Percentiles rank a stretch among this genome's conserved stretches.
phyloP scores from a whole-genome alignment of 148 eudicot species.

The Selenicereus undatus region DNA sequence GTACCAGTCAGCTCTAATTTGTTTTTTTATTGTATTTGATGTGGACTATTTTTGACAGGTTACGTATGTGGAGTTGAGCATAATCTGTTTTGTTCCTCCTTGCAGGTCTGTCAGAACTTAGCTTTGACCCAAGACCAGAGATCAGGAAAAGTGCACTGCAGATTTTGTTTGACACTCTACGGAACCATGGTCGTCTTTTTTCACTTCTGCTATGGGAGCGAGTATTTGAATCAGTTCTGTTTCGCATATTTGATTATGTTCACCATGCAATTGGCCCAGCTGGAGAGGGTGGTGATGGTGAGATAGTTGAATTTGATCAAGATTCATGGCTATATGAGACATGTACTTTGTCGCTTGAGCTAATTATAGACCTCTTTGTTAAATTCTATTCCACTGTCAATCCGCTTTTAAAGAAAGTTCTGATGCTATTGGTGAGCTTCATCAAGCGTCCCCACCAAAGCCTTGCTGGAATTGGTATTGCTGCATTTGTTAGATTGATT shows the following conservation, averaged over 20 bases:
- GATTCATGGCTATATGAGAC: slow-evolving; percentile 99
- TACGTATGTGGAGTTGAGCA: background rate
- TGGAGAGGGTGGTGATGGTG: slow-evolving; percentile 42
- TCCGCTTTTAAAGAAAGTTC: slow-evolving; percentile 82
- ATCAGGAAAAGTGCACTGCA: slow-evolving; percentile 89
- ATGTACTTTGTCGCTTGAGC: slow-evolving; percentile 87
- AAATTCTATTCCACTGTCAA: slow-evolving; percentile 85
- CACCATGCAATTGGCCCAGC: slow-evolving; percentile 83
- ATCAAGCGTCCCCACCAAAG: slow-evolving; percentile 96
- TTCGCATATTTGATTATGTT: slow-evolving; percentile 95
- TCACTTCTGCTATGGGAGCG: slow-evolving; percentile 91
- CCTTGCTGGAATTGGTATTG: slow-evolving; percentile 97
- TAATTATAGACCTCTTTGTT: slow-evolving; percentile 91
- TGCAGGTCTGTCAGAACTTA: slow-evolving; percentile 91
- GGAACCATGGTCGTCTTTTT: slow-evolving; percentile 91
- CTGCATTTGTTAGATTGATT: slow-evolving; percentile 92
- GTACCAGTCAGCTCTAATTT: background rate
- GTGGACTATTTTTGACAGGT: background rate
- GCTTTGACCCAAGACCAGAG: slow-evolving; percentile 98
- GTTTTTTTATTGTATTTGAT: background rate
- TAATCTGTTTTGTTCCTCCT: slow-evolving; percentile 28
- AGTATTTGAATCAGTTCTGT: slow-evolving; percentile 91
- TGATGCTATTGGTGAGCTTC: slow-evolving; percentile 80
- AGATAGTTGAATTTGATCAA: slow-evolving; percentile 69
- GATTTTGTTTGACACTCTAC: slow-evolving; percentile 84